Percentiles rank a stretch among this genome's conserved stretches.
Conservation (phyloP, 768 basidiomycete genomes). For the Dioszegia crocea region DNA sequence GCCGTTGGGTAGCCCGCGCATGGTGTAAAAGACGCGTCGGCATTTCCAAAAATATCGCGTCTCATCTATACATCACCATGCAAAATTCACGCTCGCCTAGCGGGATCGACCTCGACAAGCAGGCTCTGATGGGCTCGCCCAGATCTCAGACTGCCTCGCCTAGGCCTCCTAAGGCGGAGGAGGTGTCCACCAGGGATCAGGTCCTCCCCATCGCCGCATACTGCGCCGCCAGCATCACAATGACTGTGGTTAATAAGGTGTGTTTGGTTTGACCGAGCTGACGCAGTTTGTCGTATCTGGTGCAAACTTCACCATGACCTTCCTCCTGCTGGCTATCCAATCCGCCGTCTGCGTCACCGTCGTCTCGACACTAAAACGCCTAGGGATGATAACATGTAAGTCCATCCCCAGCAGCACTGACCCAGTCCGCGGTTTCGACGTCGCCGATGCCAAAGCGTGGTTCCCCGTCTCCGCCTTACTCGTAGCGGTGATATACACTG, state of each 20-base stretch:
- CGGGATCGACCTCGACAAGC: conserved; percentile 6
- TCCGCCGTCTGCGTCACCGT: conserved; percentile 78
- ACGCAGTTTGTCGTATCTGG: conserved; percentile 91
- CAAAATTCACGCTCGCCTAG: not conserved
- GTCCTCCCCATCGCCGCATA: conserved; percentile 75
- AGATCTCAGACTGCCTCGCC: not conserved
- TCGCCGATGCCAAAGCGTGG: conserved; percentile 82
- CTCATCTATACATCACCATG: not conserved
- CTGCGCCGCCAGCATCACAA: conserved; percentile 88
- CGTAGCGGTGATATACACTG: conserved; percentile 94
- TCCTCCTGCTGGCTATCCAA: conserved; percentile 86
- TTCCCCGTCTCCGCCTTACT: conserved; percentile 89
- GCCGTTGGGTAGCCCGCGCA: conserved; percentile 7
- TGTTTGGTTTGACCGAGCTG: conserved; percentile 13
- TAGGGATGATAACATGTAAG: conserved; percentile 53
- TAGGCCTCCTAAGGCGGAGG: not conserved
- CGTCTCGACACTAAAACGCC: conserved; percentile 68
- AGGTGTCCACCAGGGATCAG: conserved; percentile 2
- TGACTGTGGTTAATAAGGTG: conserved; percentile 97
- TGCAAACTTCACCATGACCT: conserved; percentile 89
- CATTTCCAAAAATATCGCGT: not conserved
- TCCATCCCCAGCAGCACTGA: not conserved
- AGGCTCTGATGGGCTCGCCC: conserved; percentile 3
- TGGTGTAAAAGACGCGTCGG: not conserved
- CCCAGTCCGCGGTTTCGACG: conserved; percentile 68